phyloP scores from a whole-genome alignment of 2,329 filamentous ascomycete genomes.

The Neonectria neomacrospora region DNA sequence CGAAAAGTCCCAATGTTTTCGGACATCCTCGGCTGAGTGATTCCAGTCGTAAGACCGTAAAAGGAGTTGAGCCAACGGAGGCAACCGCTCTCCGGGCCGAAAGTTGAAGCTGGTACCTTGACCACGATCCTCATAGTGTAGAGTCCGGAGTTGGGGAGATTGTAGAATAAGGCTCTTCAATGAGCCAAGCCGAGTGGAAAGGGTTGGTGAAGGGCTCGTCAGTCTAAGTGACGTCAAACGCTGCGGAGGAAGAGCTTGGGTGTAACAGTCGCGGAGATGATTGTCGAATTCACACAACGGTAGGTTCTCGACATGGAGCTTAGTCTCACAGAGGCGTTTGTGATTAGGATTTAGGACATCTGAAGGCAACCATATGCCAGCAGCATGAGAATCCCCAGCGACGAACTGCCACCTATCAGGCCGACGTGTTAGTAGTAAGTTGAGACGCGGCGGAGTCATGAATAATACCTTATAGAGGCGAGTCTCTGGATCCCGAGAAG shows the following conservation, averaged over 20 bases:
- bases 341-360: slow-evolving; percentile 51
- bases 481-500: slow-evolving; percentile 51
- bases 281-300: slow-evolving; percentile 53
- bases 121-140: slow-evolving; percentile 58
- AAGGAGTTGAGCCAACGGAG: slow-evolving; percentile 54
- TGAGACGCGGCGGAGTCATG: background rate
- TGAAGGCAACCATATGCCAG: slow-evolving; percentile 51
- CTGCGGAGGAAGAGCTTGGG: slow-evolving; percentile 52
- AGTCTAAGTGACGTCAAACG: slow-evolving; percentile 55
- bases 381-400: slow-evolving; percentile 40
- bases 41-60: slow-evolving; percentile 63
- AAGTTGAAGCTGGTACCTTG: slow-evolving; percentile 60
- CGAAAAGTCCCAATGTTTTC: slow-evolving; percentile 59
- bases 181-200: slow-evolving; percentile 54
- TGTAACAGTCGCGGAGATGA: slow-evolving; percentile 50
- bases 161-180: slow-evolving; percentile 57
- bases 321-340: slow-evolving; percentile 44
- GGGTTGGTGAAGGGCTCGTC: slow-evolving; percentile 52
- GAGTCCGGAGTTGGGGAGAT: slow-evolving; percentile 49
- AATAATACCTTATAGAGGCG: slow-evolving; percentile 53
- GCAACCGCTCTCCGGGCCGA: slow-evolving; percentile 52
- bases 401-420: slow-evolving; percentile 54
- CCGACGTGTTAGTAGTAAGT: slow-evolving; percentile 25
- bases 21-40: slow-evolving; percentile 53
- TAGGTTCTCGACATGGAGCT: slow-evolving; percentile 55